Evolutionary conservation across 108 stramenopile species (phyloP).

Genomic region (Heterococcus sp.): DNA sequence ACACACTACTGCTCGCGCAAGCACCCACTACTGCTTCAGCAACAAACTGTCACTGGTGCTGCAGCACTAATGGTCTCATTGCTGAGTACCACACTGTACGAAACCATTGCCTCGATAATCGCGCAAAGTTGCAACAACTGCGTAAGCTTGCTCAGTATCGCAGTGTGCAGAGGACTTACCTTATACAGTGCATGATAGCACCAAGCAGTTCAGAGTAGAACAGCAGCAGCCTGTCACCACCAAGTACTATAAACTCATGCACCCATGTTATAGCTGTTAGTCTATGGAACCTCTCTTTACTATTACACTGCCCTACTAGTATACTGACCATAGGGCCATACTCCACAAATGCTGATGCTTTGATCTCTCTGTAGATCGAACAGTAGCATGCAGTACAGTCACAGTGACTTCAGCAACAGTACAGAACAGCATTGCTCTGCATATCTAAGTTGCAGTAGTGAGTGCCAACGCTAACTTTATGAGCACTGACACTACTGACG

Average conservation of each 20-base stretch:
- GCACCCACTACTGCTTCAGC: too few relatives aligned
- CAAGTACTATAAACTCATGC: constrained; percentile 84
- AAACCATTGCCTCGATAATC: too few relatives aligned
- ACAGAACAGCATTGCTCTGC: not conserved
- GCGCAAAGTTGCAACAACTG: too few relatives aligned
- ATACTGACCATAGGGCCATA: constrained; percentile 93
- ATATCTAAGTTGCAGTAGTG: not conserved
- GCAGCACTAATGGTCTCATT: too few relatives aligned
- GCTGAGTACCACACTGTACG: too few relatives aligned
- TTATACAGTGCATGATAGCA: constrained; percentile 85
- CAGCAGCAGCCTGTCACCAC: constrained; percentile 79
- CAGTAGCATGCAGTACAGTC: too few relatives aligned
- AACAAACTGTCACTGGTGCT: too few relatives aligned
- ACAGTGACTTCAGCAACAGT: not conserved
- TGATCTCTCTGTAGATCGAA: constrained; percentile 77
- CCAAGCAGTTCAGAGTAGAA: constrained; percentile 84
- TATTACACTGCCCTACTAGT: constrained; percentile 84
- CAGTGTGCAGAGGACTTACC: too few relatives aligned
- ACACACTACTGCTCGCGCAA: too few relatives aligned
- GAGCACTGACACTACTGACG: too few relatives aligned
- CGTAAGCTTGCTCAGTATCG: too few relatives aligned
- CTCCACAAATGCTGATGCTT: constrained; percentile 68
- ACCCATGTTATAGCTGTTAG: constrained; percentile 92
- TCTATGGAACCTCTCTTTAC: constrained; percentile 83
- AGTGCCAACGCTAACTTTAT: not conserved